Percentiles rank a stretch among this genome's conserved stretches.
These are phyloP conservation scores for Grifola frondosa DNA, from an alignment of 1,284 basidiomycete species.

Conservation along the genomic window DNA sequence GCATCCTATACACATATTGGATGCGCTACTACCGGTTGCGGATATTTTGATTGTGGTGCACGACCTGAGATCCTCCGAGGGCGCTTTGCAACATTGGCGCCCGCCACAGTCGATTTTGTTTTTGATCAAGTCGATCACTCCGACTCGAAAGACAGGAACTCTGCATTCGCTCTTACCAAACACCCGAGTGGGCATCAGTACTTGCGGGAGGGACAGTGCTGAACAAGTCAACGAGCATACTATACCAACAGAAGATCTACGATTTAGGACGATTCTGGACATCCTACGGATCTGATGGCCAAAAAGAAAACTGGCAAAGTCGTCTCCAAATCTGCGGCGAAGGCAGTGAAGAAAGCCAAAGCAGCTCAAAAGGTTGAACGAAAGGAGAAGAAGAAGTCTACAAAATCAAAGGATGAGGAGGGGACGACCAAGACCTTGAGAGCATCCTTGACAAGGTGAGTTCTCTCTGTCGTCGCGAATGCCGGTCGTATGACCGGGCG, in stretches of 20 bases:
- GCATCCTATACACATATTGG: too few relatives aligned
- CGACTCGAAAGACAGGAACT: too few relatives aligned
- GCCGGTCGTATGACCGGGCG: background rate
- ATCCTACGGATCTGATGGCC: conserved; percentile 31
- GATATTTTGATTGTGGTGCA: too few relatives aligned
- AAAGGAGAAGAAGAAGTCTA: conserved; percentile 66
- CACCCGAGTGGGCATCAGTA: too few relatives aligned
- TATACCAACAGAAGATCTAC: background rate
- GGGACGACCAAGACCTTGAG: conserved; percentile 78
- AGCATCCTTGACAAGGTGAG: conserved; percentile 74
- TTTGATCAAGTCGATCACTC: too few relatives aligned
- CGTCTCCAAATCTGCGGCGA: conserved; percentile 48
- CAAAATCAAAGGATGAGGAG: conserved; percentile 49
- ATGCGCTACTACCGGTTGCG: too few relatives aligned
- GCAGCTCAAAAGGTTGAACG: conserved; percentile 66
- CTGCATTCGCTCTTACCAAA: too few relatives aligned
- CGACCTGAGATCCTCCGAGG: too few relatives aligned
- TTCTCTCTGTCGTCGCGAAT: conserved; percentile 6
- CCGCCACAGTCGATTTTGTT: too few relatives aligned
- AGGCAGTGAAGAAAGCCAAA: conserved; percentile 74
- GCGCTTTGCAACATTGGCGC: too few relatives aligned
- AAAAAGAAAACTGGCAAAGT: conserved; percentile 49
- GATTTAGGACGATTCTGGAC: background rate
- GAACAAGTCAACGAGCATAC: too few relatives aligned
- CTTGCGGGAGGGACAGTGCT: too few relatives aligned